These are phyloP conservation scores for Cordyceps militaris DNA, from an alignment of 2,329 filamentous ascomycete genomes.

Conservation along the genomic window DNA sequence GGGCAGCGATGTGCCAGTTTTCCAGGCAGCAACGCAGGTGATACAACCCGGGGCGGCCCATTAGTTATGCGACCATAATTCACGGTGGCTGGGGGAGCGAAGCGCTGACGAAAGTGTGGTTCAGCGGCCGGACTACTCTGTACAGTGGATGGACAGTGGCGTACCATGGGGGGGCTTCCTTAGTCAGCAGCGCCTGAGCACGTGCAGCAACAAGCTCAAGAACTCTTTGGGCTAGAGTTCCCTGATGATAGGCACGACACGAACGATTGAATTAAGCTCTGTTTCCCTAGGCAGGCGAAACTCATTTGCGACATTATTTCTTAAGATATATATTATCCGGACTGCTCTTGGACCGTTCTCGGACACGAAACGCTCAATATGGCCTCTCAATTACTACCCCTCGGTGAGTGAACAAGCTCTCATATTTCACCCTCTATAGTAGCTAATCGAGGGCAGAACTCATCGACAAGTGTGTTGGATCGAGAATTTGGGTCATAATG, in stretches of 20 bases:
- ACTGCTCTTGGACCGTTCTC: not conserved
- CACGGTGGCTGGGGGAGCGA: constrained; percentile 1
- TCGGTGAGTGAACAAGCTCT: constrained; percentile 45
- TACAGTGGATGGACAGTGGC: too few relatives aligned
- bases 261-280: not conserved
- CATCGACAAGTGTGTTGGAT: constrained; percentile 98
- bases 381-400: constrained; percentile 67
- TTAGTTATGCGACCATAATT: constrained; percentile 10
- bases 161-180: constrained; percentile 15
- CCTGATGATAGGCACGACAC: not conserved
- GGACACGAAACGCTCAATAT: constrained; percentile 34
- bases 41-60: not conserved
- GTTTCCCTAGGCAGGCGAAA: too few relatives aligned
- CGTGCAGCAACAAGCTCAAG: constrained; percentile 18
- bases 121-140: too few relatives aligned
- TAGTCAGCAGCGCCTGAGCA: constrained; percentile 31
- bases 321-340: too few relatives aligned
- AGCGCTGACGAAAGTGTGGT: not conserved
- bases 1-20: not conserved
- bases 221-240: constrained; percentile 13
- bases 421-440: not conserved
- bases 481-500: constrained; percentile 98
- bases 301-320: not conserved
- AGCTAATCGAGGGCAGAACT: constrained; percentile 56
- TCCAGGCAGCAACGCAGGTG: constrained; percentile 10